Evolutionary conservation across 305 asterid species (phyloP).

Genomic region (Fraxinus dipetala): DNA sequence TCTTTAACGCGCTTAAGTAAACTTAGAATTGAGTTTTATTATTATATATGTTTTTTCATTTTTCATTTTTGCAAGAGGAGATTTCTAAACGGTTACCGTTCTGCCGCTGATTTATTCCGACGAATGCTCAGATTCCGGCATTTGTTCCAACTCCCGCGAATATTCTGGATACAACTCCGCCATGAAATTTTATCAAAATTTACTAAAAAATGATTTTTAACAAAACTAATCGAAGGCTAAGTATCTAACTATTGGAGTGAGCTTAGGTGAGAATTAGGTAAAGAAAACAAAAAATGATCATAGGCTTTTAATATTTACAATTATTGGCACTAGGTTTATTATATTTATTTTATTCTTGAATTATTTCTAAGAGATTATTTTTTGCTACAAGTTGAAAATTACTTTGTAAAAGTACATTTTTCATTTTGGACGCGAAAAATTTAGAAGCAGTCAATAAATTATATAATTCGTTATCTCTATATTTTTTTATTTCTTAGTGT

Average conservation of each 20-base stretch:
- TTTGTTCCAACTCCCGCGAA: too few relatives aligned
- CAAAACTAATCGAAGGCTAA: neutral
- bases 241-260: neutral
- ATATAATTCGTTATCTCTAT: neutral
- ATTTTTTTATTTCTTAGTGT: neutral
- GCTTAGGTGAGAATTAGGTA: neutral
- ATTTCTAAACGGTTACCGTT: too few relatives aligned
- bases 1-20: neutral
- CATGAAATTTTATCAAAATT: neutral
- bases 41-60: too few relatives aligned
- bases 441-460: neutral
- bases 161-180: too few relatives aligned
- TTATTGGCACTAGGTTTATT: neutral
- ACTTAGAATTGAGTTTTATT: too few relatives aligned
- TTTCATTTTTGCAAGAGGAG: too few relatives aligned
- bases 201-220: neutral
- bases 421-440: neutral
- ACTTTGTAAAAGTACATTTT: neutral
- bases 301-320: neutral
- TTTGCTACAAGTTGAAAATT: neutral
- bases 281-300: neutral
- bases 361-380: neutral
- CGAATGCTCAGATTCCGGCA: too few relatives aligned
- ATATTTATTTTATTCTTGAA: neutral
- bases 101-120: too few relatives aligned